Percentiles rank a stretch among this genome's conserved stretches.
Evolutionary conservation across 345 rosid species (phyloP).

Genomic region (Xanthoceras sorbifolium): DNA sequence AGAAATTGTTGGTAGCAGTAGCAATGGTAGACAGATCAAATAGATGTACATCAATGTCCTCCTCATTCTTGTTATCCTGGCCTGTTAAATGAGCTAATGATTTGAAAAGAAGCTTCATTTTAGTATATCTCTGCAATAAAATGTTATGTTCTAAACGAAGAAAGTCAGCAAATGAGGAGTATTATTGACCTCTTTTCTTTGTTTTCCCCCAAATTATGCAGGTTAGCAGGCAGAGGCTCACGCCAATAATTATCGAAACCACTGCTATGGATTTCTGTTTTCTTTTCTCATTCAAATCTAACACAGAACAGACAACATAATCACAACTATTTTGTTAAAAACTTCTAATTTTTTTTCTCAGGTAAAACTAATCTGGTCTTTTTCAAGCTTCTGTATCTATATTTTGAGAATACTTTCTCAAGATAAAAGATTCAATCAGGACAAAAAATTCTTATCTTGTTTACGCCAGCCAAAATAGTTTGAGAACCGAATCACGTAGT

Average conservation of each 20-base stretch:
- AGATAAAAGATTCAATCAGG: no score
- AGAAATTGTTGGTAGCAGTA: slow-evolving; percentile 35
- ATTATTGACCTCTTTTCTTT: background rate
- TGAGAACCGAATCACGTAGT: no score
- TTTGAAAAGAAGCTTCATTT: background rate
- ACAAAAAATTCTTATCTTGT: no score
- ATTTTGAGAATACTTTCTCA: no score
- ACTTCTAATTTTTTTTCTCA: no score
- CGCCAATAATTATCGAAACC: background rate
- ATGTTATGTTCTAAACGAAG: no score
- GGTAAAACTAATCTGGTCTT: no score
- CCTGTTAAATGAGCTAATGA: background rate
- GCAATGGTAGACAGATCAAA: slow-evolving; percentile 28
- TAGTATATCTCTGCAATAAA: background rate
- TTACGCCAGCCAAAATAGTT: no score
- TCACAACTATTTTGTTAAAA: no score
- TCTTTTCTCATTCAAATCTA: background rate
- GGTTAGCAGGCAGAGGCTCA: background rate
- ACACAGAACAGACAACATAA: background rate
- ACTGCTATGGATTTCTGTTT: background rate
- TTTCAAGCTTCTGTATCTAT: no score
- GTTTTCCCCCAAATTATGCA: slow-evolving; percentile 4
- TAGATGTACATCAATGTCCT: slow-evolving; percentile 28
- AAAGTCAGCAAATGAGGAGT: background rate
- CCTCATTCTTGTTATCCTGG: slow-evolving; percentile 7